Percentiles rank a stretch among this genome's conserved stretches.
Conservation (phyloP, 1,284 basidiomycete species). For the Marasmius oreades region DNA sequence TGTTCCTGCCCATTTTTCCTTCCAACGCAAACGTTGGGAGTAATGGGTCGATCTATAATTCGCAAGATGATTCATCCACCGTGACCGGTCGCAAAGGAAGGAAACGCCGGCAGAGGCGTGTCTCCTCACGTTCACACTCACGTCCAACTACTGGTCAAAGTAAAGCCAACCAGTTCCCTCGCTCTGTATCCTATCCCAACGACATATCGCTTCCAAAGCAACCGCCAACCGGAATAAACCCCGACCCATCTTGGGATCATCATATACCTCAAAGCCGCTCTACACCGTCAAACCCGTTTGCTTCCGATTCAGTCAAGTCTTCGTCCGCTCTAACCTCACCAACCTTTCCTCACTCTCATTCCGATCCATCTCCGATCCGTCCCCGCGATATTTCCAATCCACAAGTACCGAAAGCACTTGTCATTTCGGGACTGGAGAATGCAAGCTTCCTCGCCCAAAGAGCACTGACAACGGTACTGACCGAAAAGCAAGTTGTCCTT, state of each 20-base stretch:
- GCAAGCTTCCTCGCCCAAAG: constrained; percentile 54
- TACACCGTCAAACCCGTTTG: constrained; percentile 5
- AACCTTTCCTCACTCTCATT: constrained; percentile 28
- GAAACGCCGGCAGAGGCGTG: constrained; percentile 22
- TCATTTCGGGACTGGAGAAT: constrained; percentile 68
- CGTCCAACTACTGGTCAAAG: constrained; percentile 22
- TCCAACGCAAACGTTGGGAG: constrained; percentile 13
- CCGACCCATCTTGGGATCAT: constrained; percentile 10
- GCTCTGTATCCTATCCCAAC: constrained; percentile 30
- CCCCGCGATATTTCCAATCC: constrained; percentile 18
- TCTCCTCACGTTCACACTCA: constrained; percentile 24
- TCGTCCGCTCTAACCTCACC: constrained; percentile 11
- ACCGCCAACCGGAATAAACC: constrained; percentile 8
- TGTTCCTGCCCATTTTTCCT: constrained; percentile 43
- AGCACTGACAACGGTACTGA: constrained; percentile 51
- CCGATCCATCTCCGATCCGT: constrained; percentile 24
- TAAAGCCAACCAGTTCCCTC: constrained; percentile 20
- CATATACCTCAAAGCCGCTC: constrained; percentile 6
- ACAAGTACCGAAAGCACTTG: constrained; percentile 56
- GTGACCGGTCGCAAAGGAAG: constrained; percentile 5
- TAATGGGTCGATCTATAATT: constrained; percentile 9
- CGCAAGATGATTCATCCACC: constrained; percentile 26
- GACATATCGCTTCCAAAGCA: constrained; percentile 15
- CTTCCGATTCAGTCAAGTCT: constrained; percentile 15
- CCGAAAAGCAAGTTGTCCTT: constrained; percentile 48